These are phyloP conservation scores for Calonectria ilicicola DNA, from an alignment of 2,329 filamentous ascomycete species.

Conservation along the genomic window DNA sequence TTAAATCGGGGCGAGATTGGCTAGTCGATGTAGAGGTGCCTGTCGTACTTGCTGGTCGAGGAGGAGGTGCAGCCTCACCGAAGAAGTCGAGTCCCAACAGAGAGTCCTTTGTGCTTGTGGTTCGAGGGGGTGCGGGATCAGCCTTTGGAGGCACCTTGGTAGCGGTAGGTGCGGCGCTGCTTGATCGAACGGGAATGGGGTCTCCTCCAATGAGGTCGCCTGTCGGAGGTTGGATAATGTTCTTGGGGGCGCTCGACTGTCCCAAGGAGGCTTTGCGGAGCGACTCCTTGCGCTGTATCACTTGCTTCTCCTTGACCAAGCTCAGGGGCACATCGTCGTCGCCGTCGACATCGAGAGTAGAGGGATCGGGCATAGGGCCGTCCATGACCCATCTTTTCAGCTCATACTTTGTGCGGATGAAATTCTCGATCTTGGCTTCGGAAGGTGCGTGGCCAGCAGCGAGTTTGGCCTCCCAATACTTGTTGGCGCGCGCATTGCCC, in stretches of 20 bases:
- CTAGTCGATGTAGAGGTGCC: conserved; percentile 69
- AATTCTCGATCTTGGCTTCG: conserved; percentile 99
- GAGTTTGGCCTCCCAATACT: conserved; percentile 98
- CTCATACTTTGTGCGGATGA: conserved; percentile 99
- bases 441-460: conserved; percentile 92
- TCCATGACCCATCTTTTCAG: conserved; percentile 99
- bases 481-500: conserved; percentile 97
- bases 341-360: conserved; percentile 83
- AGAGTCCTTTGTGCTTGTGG: conserved; percentile 86
- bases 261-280: conserved; percentile 70
- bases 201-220: conserved; percentile 89
- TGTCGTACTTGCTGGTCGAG: conserved; percentile 84
- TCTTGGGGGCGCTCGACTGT: conserved; percentile 52
- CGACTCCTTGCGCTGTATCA: conserved; percentile 69
- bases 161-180: conserved; percentile 76
- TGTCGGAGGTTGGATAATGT: conserved; percentile 57
- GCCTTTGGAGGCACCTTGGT: conserved; percentile 69
- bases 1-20: conserved; percentile 89
- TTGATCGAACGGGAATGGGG: conserved; percentile 76
- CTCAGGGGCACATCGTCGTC: conserved; percentile 83
- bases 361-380: conserved; percentile 92
- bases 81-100: conserved; percentile 94
- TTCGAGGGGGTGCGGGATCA: conserved; percentile 74
- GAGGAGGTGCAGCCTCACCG: conserved; percentile 78
- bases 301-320: conserved; percentile 75